phyloP scores from a whole-genome alignment of 345 rosid species.

The Arabidopsis suecica region DNA sequence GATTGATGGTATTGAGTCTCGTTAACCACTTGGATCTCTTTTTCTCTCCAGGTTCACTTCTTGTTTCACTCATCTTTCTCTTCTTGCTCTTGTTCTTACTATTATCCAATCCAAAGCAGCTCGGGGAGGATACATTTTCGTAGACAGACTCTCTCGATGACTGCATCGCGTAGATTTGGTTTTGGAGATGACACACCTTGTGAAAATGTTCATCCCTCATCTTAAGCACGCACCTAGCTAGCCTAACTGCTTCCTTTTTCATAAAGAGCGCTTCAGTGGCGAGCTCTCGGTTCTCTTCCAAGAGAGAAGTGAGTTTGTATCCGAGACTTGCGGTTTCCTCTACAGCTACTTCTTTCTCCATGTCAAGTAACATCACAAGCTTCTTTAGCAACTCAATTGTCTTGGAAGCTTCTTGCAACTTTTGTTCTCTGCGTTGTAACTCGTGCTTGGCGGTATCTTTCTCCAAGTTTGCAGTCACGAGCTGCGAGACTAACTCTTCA shows the following conservation, averaged over 20 bases:
- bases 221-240: slow-evolving; percentile 56
- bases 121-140: slow-evolving; percentile 6
- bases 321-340: slow-evolving; percentile 62
- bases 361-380: slow-evolving; percentile 65
- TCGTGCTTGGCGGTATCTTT: slow-evolving; percentile 46
- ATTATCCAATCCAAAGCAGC: slow-evolving; percentile 37
- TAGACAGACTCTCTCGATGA: slow-evolving; percentile 28
- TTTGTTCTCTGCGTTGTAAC: slow-evolving; percentile 43
- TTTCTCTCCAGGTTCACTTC: slow-evolving; percentile 33
- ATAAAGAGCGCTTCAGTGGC: slow-evolving; percentile 53
- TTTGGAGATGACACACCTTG: slow-evolving; percentile 47
- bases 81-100: slow-evolving; percentile 52
- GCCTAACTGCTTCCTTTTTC: slow-evolving; percentile 61
- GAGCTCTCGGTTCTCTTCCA: slow-evolving; percentile 61
- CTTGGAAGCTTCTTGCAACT: slow-evolving; percentile 47
- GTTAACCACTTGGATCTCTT: slow-evolving; percentile 45
- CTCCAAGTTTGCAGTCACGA: slow-evolving; percentile 57
- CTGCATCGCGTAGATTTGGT: slow-evolving; percentile 55
- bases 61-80: slow-evolving; percentile 42
- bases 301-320: slow-evolving; percentile 45
- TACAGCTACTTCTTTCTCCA: slow-evolving; percentile 62
- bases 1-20: slow-evolving; percentile 35
- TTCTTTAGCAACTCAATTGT: slow-evolving; percentile 64
- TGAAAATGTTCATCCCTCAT: slow-evolving; percentile 67
- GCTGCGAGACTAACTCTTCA: slow-evolving; percentile 46